Percentiles rank a stretch among this genome's conserved stretches.
phyloP scores from a whole-genome alignment of 306 rosid species.

The Gastrolobium bilobum region DNA sequence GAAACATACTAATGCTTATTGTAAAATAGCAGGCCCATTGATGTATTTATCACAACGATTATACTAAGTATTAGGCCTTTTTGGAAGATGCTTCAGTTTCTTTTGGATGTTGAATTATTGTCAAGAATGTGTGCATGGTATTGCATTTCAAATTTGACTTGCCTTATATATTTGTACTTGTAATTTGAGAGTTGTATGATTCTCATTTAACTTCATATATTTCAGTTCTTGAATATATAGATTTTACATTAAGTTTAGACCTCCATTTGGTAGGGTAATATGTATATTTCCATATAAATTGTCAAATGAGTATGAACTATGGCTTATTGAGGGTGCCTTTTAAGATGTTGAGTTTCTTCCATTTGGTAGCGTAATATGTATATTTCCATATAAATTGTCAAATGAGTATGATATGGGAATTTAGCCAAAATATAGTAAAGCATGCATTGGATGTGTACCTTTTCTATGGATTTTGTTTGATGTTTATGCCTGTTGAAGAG shows the following conservation, averaged over 20 bases:
- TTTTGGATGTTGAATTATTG: constrained; percentile 30
- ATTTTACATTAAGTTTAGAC: not conserved
- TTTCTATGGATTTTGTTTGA: constrained; percentile 11
- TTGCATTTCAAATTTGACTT: constrained; percentile 30
- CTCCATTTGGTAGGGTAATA: constrained; percentile 25
- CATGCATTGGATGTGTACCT: not conserved
- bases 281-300: constrained; percentile 21
- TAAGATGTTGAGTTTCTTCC: constrained; percentile 31
- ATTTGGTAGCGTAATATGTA: constrained; percentile 1
- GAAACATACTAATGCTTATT: constrained; percentile 1
- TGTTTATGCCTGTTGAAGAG: constrained; percentile 20
- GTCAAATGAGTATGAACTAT: constrained; percentile 17
- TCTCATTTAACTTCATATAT: constrained; percentile 24
- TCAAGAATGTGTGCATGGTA: constrained; percentile 3
- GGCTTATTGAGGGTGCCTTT: constrained; percentile 10
- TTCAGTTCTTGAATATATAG: constrained; percentile 28
- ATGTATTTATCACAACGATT: not conserved
- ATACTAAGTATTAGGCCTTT: constrained; percentile 19
- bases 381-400: constrained; percentile 23
- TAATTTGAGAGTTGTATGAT: not conserved
- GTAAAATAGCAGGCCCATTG: not conserved
- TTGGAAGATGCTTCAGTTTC: constrained; percentile 28
- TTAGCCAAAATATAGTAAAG: not conserved
- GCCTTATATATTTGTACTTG: not conserved
- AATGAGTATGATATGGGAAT: constrained; percentile 15